Base-by-base conservation (phyloP, 2,329 filamentous ascomycete species). In the Rhexocercosporidium sp. region DNA sequence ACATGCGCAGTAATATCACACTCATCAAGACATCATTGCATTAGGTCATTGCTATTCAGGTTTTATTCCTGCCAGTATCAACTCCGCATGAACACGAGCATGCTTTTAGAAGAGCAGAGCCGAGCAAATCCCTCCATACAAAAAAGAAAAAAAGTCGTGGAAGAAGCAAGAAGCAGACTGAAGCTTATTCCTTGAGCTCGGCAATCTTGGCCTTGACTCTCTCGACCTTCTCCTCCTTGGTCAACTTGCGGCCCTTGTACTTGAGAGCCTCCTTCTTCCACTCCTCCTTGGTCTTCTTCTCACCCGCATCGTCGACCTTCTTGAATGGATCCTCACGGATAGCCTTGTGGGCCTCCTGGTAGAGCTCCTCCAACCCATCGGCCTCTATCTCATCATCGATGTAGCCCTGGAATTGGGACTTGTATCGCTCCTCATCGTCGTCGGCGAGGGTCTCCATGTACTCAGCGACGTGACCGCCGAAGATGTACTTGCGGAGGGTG, bases 371-470 rank as follows among this genome's bases (percentile, higher is more conserved):
- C 69, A 99, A 89, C 78, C 92, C 93, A 79, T 97, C 96, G 73
- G 96, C 94, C 87, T 98, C 95, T 75, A 99, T 83, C 78, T 97
- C 96, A 80, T 97, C 93, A 75, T 99, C 95, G 76, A 97, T 92
- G 89, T 99, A 99, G 85, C 96, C 91, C 83, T 90, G 87, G 92
- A 99, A 99, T 88, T 99, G 96, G 78, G 89, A 90, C 89, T 95
- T 95, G 93, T 93, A 99, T 82, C 96, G 94, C 90, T 99, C 96
- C 92, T 99, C 96, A 81, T 99, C 96, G 81, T 99, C 96, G 79
- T 99, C 96, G 84, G 96, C 96, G 74, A 99, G 92, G 68, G 92
- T 96, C 91, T 99, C 96, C 96, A 99, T 99, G 91, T 99, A 99
- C 90, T 99, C 96, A 77, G 95, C 94, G 74, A 99, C 93, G 90